phyloP scores from a whole-genome alignment of 192 early-diverging fungal species.

The Gonapodya prolifera region DNA sequence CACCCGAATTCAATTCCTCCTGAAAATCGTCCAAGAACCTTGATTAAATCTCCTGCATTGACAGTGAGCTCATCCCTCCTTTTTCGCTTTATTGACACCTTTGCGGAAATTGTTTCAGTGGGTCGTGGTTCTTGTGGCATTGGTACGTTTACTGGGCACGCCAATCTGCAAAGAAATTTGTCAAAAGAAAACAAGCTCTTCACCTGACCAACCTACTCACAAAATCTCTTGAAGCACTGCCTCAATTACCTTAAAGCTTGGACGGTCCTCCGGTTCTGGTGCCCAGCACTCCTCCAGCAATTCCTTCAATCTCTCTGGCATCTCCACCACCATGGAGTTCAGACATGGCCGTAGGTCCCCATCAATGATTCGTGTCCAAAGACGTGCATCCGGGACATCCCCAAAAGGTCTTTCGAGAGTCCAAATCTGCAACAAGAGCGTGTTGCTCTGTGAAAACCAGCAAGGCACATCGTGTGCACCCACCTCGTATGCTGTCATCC shows the following conservation, averaged over 20 bases:
- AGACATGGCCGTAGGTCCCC: not conserved
- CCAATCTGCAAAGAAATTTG: not conserved
- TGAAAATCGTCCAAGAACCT: not conserved
- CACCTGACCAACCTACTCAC: too few relatives aligned
- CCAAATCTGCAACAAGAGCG: not conserved
- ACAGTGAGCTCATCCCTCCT: not conserved
- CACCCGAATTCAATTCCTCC: not conserved
- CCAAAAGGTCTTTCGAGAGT: not conserved
- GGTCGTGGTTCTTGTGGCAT: not conserved
- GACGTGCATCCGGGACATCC: not conserved
- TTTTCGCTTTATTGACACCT: not conserved
- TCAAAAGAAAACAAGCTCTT: not conserved
- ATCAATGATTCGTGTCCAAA: not conserved
- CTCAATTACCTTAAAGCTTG: not conserved
- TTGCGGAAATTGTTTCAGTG: not conserved
- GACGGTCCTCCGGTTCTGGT: not conserved
- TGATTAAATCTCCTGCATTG: not conserved
- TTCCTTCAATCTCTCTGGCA: not conserved
- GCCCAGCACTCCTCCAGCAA: not conserved
- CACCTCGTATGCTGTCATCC: not conserved
- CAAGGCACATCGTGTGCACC: not conserved
- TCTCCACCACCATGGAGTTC: not conserved
- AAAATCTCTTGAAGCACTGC: not conserved
- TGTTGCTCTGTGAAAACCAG: not conserved
- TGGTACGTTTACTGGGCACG: not conserved